Conservation (phyloP, 768 basidiomycete species). For the Pulveroboletus frians region DNA sequence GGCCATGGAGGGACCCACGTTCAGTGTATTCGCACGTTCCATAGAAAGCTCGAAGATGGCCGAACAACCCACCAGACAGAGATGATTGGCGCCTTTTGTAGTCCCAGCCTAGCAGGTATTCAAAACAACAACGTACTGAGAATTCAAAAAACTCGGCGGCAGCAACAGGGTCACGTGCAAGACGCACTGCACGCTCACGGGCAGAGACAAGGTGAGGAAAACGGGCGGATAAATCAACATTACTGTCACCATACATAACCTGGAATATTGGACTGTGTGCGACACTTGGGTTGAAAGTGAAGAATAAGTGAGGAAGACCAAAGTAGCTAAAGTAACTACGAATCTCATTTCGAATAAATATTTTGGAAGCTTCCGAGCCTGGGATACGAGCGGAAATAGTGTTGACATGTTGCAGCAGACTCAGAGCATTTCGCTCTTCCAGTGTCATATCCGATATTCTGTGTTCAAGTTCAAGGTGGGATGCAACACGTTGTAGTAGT, state of each 20-base stretch:
- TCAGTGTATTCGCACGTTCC: conserved; percentile 26
- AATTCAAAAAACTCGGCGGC: conserved; percentile 34
- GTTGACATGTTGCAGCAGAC: conserved; percentile 27
- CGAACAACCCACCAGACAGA: conserved; percentile 31
- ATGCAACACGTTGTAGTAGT: no score
- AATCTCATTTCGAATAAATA: conserved; percentile 21
- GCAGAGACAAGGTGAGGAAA: conserved; percentile 21
- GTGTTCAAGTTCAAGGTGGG: not conserved
- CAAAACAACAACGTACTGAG: conserved; percentile 19
- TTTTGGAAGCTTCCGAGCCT: conserved; percentile 28
- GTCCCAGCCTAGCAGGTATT: not conserved
- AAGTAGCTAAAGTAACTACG: conserved; percentile 26
- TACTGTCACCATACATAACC: conserved; percentile 23
- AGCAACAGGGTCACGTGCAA: conserved; percentile 33
- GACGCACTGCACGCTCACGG: conserved; percentile 13
- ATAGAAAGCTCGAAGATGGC: conserved; percentile 27
- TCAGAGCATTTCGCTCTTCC: conserved; percentile 8
- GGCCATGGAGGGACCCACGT: conserved; percentile 27
- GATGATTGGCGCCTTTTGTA: conserved; percentile 5
- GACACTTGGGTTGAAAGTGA: conserved; percentile 22
- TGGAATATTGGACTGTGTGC: conserved; percentile 29
- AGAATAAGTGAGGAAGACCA: conserved; percentile 25
- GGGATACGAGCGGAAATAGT: conserved; percentile 28
- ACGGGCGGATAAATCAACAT: not conserved
- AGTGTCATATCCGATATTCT: not conserved